phyloP scores from a whole-genome alignment of 805 yeast genomes.

The Teunomyces barrocoloradensis region DNA sequence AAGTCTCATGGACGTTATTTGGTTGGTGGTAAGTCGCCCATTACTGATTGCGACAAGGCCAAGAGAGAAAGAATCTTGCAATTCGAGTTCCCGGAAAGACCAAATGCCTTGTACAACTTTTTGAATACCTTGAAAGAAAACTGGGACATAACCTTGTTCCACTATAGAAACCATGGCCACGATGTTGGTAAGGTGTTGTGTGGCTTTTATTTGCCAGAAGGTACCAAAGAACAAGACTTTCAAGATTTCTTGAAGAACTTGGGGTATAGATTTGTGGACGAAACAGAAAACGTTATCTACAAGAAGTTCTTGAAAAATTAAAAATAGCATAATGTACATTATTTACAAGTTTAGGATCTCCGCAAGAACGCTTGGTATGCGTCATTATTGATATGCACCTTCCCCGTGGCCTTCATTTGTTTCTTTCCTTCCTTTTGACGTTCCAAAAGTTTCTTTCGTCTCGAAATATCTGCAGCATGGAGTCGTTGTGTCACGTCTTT shows the following conservation, averaged over 20 bases:
- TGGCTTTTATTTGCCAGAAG: conserved; percentile 80
- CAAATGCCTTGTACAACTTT: conserved; percentile 87
- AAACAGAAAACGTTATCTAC: conserved; percentile 83
- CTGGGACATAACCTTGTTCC: conserved; percentile 95
- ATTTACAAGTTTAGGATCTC: conserved; percentile 9
- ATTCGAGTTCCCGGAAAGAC: conserved; percentile 96
- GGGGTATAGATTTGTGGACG: conserved; percentile 78
- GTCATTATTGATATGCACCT: conserved; percentile 73
- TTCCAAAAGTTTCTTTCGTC: conserved; percentile 82
- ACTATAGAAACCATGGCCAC: conserved; percentile 94
- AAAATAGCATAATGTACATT: conserved; percentile 3
- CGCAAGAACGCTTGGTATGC: conserved; percentile 83
- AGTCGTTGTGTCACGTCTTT: conserved; percentile 92
- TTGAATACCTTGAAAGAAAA: conserved; percentile 64
- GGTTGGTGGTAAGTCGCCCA: conserved; percentile 81
- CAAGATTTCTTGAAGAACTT: conserved; percentile 64
- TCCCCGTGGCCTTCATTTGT: conserved; percentile 74
- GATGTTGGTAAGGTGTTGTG: conserved; percentile 92
- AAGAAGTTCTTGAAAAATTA: conserved; percentile 56
- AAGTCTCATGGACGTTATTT: conserved; percentile 94
- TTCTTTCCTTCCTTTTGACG: conserved; percentile 95
- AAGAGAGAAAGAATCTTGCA: conserved; percentile 73
- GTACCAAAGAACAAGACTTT: conserved; percentile 59
- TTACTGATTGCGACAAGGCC: conserved; percentile 35
- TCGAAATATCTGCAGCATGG: conserved; percentile 89